Evolutionary conservation across 1,139 yeast genomes (phyloP), one percentile per base, ranked within the genome.

Genomic region (Kazachstania sp.): DNA sequence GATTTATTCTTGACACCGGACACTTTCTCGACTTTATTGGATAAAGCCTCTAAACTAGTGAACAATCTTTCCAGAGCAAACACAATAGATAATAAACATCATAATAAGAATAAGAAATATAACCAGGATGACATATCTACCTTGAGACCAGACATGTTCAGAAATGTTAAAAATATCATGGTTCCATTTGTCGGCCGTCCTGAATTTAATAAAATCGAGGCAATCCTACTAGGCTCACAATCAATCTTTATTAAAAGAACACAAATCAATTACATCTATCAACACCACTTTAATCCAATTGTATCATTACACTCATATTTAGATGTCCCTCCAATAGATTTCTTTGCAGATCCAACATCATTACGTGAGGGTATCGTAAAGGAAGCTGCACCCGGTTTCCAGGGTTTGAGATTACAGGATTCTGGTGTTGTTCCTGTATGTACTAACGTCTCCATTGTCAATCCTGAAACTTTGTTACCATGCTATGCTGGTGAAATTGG

Each of bases 371-470:
- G 99, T 3, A 79, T 83, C 49, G 75, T 92, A 1, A 81, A 87
- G 16, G 76, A 86, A 29, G 92, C 88, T 1, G 81, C 77, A 47
- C 77, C 76, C 44, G 80, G 83, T 1, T 76, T 79, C 48, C 86
- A 88, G 0, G 57, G 51, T 16, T 69, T 92, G 46, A 83, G 83
- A 52, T 70, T 94, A 15, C 96, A 88, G 59, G 98, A 94, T 61
- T 86, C 95, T 0, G 99, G 99, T 8, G 85, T 90, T 77, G 97
- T 90, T 0, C 95, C 97, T 0, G 92, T 88, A 15, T 86, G 95
- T 61, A 86, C 97, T 0, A 95, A 88, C 61, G 79, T 94, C 39
- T 94, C 95, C 1, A 86, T 92, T 52, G 97, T 92, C 4, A 94
- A 94, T 56, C 98, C 98, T 0, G 97, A 90, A 63, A 92, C 97